Base-by-base conservation (phyloP, 1,284 basidiomycete species). In the Leccinum griseonigrum region DNA sequence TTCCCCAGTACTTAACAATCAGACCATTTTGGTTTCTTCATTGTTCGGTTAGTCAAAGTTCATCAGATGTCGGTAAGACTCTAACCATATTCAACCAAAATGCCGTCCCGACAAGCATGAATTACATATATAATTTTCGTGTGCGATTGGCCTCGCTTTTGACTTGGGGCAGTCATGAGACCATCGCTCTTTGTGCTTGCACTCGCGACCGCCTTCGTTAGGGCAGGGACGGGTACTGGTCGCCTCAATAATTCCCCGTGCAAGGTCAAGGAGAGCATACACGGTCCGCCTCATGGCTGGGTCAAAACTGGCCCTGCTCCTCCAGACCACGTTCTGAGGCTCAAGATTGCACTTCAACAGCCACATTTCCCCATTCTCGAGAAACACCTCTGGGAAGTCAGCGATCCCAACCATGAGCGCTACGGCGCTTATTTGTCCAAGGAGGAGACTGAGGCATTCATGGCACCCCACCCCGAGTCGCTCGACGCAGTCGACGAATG, bases 401-500 rank as follows among this genome's bases (percentile, higher is more conserved):
- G 88, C 73, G 81, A 86, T 67, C 83, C 90, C 11, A 70, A 76
- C 60, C 85, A 88, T 64, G 69, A 75, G 11, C 81, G 85, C 28
- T 93, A 92, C 68, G 90, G 90, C 0, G 76, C 82, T 32, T 83
- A 91, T 71, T 72, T 91, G 43, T 82, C 86, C 57, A 86, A 87
- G 69, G 83, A 81, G 51, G 83, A 89, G 66, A 84, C 88, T 9
- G 84, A 88, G 51, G 75, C 69, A 2, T 75, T 90, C 26, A 81
- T 88, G 57, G 77, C 83, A 14, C 90, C 90, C 2, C 78, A 82
- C 62, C 74, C 78, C 0, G 78, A 83, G 60, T 86, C 83, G 60
- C 62, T 88, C 11, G 72, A 78, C 22, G 68, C 75, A 2, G 87
- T 93, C 43, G 75, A 83, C 51, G 77, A 80, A 56, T 92, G 90